Base-by-base conservation (phyloP, 176 grass and related monocot genomes). In the Eremochloa ophiuroides region DNA sequence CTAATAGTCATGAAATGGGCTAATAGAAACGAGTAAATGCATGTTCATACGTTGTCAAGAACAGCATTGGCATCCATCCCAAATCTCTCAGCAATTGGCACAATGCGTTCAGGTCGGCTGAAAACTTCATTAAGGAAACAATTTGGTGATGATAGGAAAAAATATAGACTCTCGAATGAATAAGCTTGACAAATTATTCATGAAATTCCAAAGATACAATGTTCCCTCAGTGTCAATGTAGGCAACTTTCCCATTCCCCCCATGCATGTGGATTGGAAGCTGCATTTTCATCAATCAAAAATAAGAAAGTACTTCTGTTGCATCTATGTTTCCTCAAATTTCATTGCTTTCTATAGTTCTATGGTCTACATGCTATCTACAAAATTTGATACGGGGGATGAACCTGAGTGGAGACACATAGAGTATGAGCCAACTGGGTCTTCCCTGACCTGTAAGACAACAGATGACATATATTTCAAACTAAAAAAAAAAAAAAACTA, bases 1-100 rank as follows among this genome's bases (percentile, higher is more conserved):
- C 2, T 63, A 2, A 37, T 48, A 41, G 12, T 29, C 28, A 17
- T 73, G 55, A 72, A 76, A 80, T 76, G 23, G 53, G 53, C 48
- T 46, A 88, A 71, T 2, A 69, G 18, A 75, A 87, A 94, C n/a
- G n/a, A 38, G 29, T 29, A 51, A 69, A 55, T 53, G 30, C 30
- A 51, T 10, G 68, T 6, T 28, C 78, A 87, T 88, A 92, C 88
- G 10, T 98, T 98, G 72, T 98, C 95, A 20, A 98, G 85, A 48
- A 98, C 95, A 58, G 88, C 92, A 30, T 85, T 85, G 30, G 92
- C 86, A 82, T 94, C 95, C 92, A 98, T 98, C 62, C 90, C 92
- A 86, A 98, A 98, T 72, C 92, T 94, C 77, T 98, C 90, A 73
- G 95, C 95, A 74, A 98, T 98, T 75, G 92, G 95, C 74, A 93